Evolutionary conservation across 768 basidiomycete species (phyloP), one percentile per base, ranked within the genome.

Genomic region (Rhizopogon vulgaris): DNA sequence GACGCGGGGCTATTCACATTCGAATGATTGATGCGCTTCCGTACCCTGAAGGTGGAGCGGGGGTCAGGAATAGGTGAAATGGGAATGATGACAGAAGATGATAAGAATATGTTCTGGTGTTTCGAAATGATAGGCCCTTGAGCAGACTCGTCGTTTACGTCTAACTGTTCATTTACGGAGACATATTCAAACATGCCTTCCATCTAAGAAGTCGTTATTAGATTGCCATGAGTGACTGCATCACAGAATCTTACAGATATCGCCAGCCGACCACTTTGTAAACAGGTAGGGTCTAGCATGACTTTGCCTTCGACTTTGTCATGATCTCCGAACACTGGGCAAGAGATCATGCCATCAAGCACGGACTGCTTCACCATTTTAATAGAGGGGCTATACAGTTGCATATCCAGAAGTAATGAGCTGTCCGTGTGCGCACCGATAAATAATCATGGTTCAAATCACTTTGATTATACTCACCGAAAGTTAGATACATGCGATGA

Each of bases 281-380:
- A 68, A 61, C 71, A 79, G 53, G 60, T 75, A 11, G 77, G 70
- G 58, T 83, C 80, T 1, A 88, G 73, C 15, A 74, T 71, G 12
- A 87, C 75, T 49, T 74, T 78, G 32, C 86, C 86, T 55, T 74
- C 71, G 14, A 88, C 71, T 55, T 72, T 76, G 60, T 85, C 83
- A 41, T 78, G 74, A 48, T 81, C 77, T 32, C 77, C 75, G 56
- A 84, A 87, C 4, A 87, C 80, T 1, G 85, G 75, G 22, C 60
- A 49, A 34, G 68, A 56, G 10, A 61, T 63, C 14, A 60, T 56
- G 37, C 25, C 53, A 25, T 59, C 61, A 18, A 65, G 58, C 18
- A 62, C 66, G 41, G 55, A 42, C 17, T 61, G 59, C 14, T 64
- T 65, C 8, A 73, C 66, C n/a, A 75, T 63, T 60, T 79, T 81